phyloP scores from a whole-genome alignment of 139 green algal genomes.

The Coelastrella sp. region DNA sequence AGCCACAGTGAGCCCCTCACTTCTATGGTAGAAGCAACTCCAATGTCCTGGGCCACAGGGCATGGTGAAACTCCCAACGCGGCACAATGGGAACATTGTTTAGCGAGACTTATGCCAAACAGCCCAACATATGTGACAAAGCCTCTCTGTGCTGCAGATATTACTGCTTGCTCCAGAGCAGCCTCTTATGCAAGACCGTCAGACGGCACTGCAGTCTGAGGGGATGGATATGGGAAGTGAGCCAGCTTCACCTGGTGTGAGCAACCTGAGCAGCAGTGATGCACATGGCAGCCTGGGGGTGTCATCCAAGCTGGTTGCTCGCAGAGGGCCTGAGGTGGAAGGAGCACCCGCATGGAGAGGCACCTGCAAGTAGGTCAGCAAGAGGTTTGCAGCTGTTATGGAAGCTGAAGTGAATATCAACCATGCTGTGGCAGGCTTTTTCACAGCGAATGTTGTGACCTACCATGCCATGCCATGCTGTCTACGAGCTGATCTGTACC shows the following conservation, averaged over 20 bases:
- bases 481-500: no score
- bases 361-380: conserved; percentile 48
- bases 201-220: no score
- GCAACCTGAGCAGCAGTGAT: conserved; percentile 65
- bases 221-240: neutral
- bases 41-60: no score
- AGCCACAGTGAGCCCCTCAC: neutral
- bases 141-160: neutral
- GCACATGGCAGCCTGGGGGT: conserved; percentile 64
- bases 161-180: no score
- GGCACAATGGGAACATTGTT: neutral
- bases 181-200: neutral
- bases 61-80: neutral
- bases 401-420: no score
- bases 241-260: conserved; percentile 41
- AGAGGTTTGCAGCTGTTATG: no score
- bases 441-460: no score
- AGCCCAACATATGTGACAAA: no score
- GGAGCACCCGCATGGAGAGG: conserved; percentile 63
- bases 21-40: neutral
- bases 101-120: no score
- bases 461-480: no score
- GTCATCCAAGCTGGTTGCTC: conserved; percentile 44
- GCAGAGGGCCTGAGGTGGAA: conserved; percentile 30
- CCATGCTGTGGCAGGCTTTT: no score